Conservation (phyloP, 179 eudicot species). For the Kewa caespitosa region DNA sequence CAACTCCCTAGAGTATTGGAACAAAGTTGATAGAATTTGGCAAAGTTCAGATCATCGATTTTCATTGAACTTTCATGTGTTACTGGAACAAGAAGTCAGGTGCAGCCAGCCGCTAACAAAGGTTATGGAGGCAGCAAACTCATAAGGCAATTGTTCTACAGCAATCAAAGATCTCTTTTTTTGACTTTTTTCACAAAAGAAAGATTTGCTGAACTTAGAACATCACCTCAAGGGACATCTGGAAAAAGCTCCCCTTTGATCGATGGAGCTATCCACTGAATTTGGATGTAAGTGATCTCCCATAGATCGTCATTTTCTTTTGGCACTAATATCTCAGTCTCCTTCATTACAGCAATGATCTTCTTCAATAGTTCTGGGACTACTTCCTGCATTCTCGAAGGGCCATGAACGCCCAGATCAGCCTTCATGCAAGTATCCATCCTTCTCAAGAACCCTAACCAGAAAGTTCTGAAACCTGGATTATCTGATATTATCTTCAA, state of each 20-base stretch:
- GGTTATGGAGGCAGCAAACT: too few species aligned
- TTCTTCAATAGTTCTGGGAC: conserved; percentile 66
- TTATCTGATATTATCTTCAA: conserved; percentile 53
- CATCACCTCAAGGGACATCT: conserved; percentile 33
- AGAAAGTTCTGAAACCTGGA: conserved; percentile 62
- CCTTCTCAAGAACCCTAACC: conserved; percentile 80
- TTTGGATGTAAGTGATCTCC: conserved; percentile 87
- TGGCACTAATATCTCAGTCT: conserved; percentile 48
- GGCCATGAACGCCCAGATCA: conserved; percentile 67
- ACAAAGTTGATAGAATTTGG: too few species aligned
- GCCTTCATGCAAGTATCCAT: conserved; percentile 99
- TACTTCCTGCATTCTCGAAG: conserved; percentile 57
- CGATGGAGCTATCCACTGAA: conserved; percentile 97
- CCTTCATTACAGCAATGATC: conserved; percentile 71
- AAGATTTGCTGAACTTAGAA: too few species aligned
- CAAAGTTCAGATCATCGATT: too few species aligned
- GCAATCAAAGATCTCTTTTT: too few species aligned
- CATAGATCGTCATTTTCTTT: conserved; percentile 81
- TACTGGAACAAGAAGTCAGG: too few species aligned
- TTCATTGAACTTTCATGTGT: too few species aligned
- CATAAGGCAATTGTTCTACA: too few species aligned
- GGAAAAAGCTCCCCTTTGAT: conserved; percentile 78
- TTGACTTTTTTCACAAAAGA: too few species aligned
- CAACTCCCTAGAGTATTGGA: too few species aligned
- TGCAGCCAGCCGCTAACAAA: too few species aligned